Evolutionary conservation across 2,329 filamentous ascomycete genomes (phyloP), one percentile per base, ranked within the genome.

Genomic region (Pestalotiopsis sp.): DNA sequence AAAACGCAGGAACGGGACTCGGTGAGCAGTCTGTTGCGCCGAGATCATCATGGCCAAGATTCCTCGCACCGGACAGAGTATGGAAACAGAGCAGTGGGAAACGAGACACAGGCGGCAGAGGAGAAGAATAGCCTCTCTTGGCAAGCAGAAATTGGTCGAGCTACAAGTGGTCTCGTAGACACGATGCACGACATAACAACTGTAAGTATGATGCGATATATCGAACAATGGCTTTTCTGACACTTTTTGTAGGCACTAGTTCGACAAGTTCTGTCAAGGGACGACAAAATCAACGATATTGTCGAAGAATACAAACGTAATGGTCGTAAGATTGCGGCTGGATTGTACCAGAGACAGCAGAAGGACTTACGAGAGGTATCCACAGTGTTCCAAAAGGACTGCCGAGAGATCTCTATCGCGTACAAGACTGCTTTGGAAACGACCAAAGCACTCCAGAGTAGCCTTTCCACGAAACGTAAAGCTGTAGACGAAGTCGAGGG

Each of bases 321-420:
- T 48, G 48, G 66, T 7, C 55, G 26, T 17, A 67, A 44, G 52
- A 24, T 67, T 64, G 39, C 52, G 13, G 30, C 66, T 11, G 44
- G n/a, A 7, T 24, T 58, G 4, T 14, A 63, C 13, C 14, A 48
- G 10, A 48, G 66, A 1, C 66, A 67, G 48, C 52, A 64, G 22
- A 38, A 59, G 10, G 66, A 67, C 17, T 20, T 52, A 14, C 44
- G 44, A 1, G 7, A n/a, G 44, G 17, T 52, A 6, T 52, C 44
- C 3, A 2, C 7, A 7, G 4, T 52, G 1, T 52, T 52, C 17
- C 44, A 52, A 7, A 52, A 52, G 3, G 44, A 52, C 44, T 52
- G 44, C 10, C 44, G 44, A 17, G 17, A n/a, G n/a, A 52, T 52
- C 20, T 52, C 44, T n/a, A 3, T 4, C n/a, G 44, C n/a, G 7